Evolutionary conservation across 192 early-diverging fungal genomes (phyloP).

Genomic region (Dispira simplex): DNA sequence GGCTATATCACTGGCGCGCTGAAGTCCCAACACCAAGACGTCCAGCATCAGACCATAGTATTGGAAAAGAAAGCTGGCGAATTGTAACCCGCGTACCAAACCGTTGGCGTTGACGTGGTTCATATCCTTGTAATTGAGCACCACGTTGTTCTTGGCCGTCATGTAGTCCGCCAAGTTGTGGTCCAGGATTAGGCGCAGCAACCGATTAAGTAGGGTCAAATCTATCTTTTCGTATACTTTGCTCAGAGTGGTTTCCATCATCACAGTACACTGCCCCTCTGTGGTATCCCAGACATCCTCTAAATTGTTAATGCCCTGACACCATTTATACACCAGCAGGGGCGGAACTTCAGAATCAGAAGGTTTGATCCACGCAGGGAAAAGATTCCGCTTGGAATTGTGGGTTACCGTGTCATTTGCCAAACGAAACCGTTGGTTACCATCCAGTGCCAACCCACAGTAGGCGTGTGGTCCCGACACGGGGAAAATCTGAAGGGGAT

Average conservation of each 20-base stretch:
- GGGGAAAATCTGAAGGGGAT: background rate
- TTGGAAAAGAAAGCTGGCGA: constrained; percentile 95
- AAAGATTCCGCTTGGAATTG: constrained; percentile 85
- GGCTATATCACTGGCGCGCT: constrained; percentile 92
- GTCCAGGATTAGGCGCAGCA: constrained; percentile 90
- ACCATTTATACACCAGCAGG: constrained; percentile 94
- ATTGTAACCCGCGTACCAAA: constrained; percentile 93
- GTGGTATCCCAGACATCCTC: constrained; percentile 87
- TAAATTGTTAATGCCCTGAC: constrained; percentile 97
- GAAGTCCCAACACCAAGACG: constrained; percentile 82
- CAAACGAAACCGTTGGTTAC: constrained; percentile 30
- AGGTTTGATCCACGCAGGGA: constrained; percentile 99
- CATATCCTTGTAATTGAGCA: constrained; percentile 98
- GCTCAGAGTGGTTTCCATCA: constrained; percentile 88
- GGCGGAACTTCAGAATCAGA: constrained; percentile 94
- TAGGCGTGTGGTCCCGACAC: background rate
- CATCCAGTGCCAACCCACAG: constrained; percentile 9
- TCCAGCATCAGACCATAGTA: constrained; percentile 97
- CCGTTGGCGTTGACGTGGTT: constrained; percentile 97
- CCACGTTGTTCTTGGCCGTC: constrained; percentile 99
- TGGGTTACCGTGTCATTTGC: constrained; percentile 27
- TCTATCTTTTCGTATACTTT: constrained; percentile 96
- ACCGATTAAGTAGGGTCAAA: constrained; percentile 83
- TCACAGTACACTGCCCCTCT: constrained; percentile 85
- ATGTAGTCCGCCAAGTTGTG: constrained; percentile 99